These are phyloP conservation scores for Astrephomene gubernaculifera DNA, from an alignment of 139 green algal genomes.

Conservation along the genomic window DNA sequence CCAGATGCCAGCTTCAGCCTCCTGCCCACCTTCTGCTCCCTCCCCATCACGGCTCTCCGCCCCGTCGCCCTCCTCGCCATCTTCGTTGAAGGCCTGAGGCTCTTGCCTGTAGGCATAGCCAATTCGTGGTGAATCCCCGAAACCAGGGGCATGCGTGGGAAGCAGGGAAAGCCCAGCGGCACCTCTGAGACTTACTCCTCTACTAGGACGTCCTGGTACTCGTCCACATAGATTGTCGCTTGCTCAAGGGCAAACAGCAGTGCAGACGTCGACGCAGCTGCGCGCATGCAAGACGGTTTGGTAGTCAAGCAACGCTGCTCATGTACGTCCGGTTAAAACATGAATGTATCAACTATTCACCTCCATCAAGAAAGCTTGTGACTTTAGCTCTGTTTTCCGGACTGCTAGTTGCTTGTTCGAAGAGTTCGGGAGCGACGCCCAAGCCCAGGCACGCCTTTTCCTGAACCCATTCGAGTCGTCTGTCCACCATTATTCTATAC, in stretches of 20 bases:
- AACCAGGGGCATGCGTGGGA: no score
- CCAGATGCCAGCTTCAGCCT: no score
- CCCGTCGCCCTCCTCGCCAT: not conserved
- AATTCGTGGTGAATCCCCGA: no score
- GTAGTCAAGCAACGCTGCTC: no score
- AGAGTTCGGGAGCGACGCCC: slow-evolving; percentile 36
- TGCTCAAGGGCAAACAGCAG: slow-evolving; percentile 55
- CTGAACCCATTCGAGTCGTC: slow-evolving; percentile 52
- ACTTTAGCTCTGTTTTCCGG: slow-evolving; percentile 25
- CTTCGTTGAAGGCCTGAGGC: not conserved
- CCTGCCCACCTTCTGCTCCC: not conserved
- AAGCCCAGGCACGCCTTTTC: slow-evolving; percentile 52
- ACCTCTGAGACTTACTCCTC: slow-evolving; percentile 5
- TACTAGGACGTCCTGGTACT: slow-evolving; percentile 51
- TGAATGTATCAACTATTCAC: slow-evolving; percentile 12
- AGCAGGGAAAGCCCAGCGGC: not conserved
- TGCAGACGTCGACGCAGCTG: slow-evolving; percentile 26
- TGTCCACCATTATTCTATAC: slow-evolving; percentile 1
- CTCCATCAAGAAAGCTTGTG: slow-evolving; percentile 56
- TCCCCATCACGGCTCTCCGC: not conserved
- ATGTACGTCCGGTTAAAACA: not conserved
- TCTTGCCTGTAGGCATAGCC: slow-evolving; percentile 5
- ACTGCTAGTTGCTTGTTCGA: slow-evolving; percentile 40
- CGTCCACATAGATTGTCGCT: slow-evolving; percentile 56
- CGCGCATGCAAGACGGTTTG: not conserved